Percentiles rank a stretch among this genome's conserved stretches.
These are phyloP conservation scores for Plenodomus biglobosus DNA, from an alignment of 2,329 filamentous ascomycete species.

Conservation along the genomic window DNA sequence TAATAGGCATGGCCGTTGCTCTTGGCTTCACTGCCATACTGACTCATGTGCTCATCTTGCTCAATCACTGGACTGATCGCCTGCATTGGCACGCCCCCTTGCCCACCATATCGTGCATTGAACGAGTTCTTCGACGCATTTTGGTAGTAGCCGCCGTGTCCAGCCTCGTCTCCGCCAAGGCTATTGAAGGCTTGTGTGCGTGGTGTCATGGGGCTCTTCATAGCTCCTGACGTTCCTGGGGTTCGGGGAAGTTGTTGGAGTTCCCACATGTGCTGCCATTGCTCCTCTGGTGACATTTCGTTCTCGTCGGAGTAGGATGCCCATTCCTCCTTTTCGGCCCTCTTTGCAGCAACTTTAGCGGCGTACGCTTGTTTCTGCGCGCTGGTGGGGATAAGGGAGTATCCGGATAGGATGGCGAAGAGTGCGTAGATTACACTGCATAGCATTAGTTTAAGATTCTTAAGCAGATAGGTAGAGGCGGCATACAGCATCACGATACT, in stretches of 20 bases:
- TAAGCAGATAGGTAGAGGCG: not conserved
- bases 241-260: slow-evolving; percentile 43
- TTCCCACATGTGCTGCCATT: slow-evolving; percentile 49
- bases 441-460: slow-evolving; percentile 4
- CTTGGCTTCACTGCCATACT: slow-evolving; percentile 26
- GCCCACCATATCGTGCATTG: slow-evolving; percentile 14
- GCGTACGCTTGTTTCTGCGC: slow-evolving; percentile 26
- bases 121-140: not conserved
- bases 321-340: slow-evolving; percentile 42
- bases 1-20: slow-evolving; percentile 16
- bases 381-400: slow-evolving; percentile 53
- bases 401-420: slow-evolving; percentile 62
- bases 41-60: slow-evolving; percentile 21
- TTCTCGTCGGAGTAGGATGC: slow-evolving; percentile 28
- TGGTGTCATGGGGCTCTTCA: slow-evolving; percentile 39
- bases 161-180: slow-evolving; percentile 22
- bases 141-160: not conserved
- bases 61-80: slow-evolving; percentile 22
- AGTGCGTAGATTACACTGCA: slow-evolving; percentile 61
- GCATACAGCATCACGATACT: slow-evolving; percentile 70
- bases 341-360: slow-evolving; percentile 33
- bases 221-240: slow-evolving; percentile 32
- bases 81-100: slow-evolving; percentile 14
- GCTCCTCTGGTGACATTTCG: slow-evolving; percentile 42
- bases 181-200: slow-evolving; percentile 38